Conservation (phyloP, 305 asterid genomes). For the Lippia alba region DNA sequence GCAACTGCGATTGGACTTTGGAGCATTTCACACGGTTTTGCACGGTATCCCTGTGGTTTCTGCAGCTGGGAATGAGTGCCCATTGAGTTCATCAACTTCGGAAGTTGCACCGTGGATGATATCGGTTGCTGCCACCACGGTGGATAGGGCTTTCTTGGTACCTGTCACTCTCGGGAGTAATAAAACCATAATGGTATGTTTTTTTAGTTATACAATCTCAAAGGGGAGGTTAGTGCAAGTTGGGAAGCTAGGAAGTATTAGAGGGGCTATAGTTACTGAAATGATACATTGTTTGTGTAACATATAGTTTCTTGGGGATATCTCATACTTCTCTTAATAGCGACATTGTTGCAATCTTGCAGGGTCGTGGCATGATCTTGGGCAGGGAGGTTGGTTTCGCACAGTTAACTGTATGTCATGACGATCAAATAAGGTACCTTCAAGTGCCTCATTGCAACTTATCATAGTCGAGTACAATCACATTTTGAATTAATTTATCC, state of each 20-base stretch:
- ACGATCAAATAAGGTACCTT: not conserved
- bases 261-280: too few species aligned
- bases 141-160: slow-evolving; percentile 23
- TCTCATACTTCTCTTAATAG: too few species aligned
- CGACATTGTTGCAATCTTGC: too few species aligned
- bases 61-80: slow-evolving; percentile 23
- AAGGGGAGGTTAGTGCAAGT: too few species aligned
- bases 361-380: slow-evolving; percentile 19
- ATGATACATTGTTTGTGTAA: not conserved
- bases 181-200: slow-evolving; percentile 22
- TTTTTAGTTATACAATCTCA: too few species aligned
- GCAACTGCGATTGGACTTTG: not conserved
- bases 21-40: slow-evolving; percentile 24
- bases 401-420: not conserved
- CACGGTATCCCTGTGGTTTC: slow-evolving; percentile 25
- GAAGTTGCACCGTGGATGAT: slow-evolving; percentile 20
- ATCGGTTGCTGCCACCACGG: slow-evolving; percentile 25
- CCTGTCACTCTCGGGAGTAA: slow-evolving; percentile 17
- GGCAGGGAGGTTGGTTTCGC: slow-evolving; percentile 10
- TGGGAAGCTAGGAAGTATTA: too few species aligned
- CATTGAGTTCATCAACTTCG: not conserved
- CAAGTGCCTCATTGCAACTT: not conserved
- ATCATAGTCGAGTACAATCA: not conserved
- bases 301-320: not conserved
- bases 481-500: not conserved